Base-by-base conservation (phyloP, 169 alveolate species). In the Cryptosporidium xiaoi region DNA sequence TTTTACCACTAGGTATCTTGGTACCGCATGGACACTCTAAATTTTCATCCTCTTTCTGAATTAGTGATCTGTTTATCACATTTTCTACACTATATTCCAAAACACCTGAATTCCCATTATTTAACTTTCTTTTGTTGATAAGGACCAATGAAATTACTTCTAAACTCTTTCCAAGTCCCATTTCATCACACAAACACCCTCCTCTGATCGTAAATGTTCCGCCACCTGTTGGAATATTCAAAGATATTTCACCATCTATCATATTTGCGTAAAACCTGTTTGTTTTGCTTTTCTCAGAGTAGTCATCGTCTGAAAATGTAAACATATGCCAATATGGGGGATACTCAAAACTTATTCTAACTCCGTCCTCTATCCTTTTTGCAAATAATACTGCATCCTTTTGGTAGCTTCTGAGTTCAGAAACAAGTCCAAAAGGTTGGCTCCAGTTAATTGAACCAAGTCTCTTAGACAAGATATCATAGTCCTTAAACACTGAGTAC, bases 21-120 rank as follows among this genome's bases (percentile, higher is more conserved):
- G 66, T 40, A 34, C 87, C 87, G 31, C 87, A 77, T 44, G 87
- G 87, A 77, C 87, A 77, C 44, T 77, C 87, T 2, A 77, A 15
- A 3, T 33, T 20, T 4, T 5, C 36, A 6, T 56, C 67, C 2
- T 2, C 82, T n/a, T 29, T 31, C 51, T 51, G 13, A 16, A 5
- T 4, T 31, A 0, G 1, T 13, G 67, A 62, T 62, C 0, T 27
- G 13, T 20, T 33, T 5, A 1, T 27, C 13, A 5, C 6, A 27
- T 62, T 27, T 62, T 62, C 8, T 62, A 2, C 33, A 62, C 18
- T 27, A 15, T 13, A 31, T 20, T 24, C 1, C 33, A 27, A 20
- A 20, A 20, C 46, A 18, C 5, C 31, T 18, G 60, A n/a, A 66
- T 31, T 66, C 2, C 3, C 34, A 4, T 16, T 34, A 29, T 16